Evolutionary conservation across 805 yeast species (phyloP).

Genomic region (Maudiozyma barnettii): DNA sequence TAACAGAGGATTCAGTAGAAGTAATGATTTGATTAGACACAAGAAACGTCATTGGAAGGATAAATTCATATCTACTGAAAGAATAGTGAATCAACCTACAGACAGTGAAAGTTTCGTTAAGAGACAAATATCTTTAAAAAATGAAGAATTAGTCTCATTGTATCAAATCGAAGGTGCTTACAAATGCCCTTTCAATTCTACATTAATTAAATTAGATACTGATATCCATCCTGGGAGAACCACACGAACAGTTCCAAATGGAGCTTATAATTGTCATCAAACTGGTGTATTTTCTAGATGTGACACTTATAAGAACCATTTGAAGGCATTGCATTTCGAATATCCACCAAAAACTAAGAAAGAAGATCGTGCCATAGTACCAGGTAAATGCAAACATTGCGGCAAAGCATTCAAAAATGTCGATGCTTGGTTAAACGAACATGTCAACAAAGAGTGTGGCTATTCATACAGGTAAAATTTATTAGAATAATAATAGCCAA

Average conservation of each 20-base stretch:
- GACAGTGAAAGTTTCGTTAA: neutral
- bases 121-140: constrained; percentile 1
- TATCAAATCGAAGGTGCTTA: constrained; percentile 34
- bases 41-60: constrained; percentile 79
- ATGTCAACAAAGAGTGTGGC: constrained; percentile 42
- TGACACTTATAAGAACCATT: constrained; percentile 83
- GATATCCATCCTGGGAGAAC: constrained; percentile 15
- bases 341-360: constrained; percentile 80
- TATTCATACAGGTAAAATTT: constrained; percentile 8
- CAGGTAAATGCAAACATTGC: constrained; percentile 73
- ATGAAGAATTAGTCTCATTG: constrained; percentile 15
- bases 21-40: constrained; percentile 79
- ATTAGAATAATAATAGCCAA: neutral
- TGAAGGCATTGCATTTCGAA: constrained; percentile 77
- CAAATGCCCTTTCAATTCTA: constrained; percentile 59
- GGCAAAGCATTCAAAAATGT: constrained; percentile 52
- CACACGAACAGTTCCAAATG: neutral
- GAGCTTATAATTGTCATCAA: constrained; percentile 46
- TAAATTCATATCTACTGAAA: constrained; percentile 6
- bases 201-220: constrained; percentile 18
- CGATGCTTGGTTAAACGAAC: constrained; percentile 68
- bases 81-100: neutral
- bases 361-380: constrained; percentile 53
- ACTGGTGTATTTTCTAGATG: constrained; percentile 80
- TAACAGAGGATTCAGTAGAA: constrained; percentile 76